These are phyloP conservation scores for Ajuga reptans DNA, from an alignment of 305 asterid species.

Conservation along the genomic window DNA sequence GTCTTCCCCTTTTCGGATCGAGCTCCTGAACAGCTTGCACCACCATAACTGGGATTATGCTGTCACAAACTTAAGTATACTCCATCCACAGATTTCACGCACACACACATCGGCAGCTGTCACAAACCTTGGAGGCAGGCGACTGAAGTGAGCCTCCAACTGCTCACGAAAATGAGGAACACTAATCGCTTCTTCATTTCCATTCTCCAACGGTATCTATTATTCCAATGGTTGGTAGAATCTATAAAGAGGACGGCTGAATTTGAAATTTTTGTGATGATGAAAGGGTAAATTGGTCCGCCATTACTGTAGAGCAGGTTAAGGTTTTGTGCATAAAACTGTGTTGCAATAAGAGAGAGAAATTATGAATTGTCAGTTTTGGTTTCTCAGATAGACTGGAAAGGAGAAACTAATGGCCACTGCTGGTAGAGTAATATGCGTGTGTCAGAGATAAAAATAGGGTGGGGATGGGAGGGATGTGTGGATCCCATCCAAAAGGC, in stretches of 20 bases:
- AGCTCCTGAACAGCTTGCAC: too few species aligned
- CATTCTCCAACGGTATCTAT: slow-evolving; percentile 39
- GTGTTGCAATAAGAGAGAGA: slow-evolving; percentile 25
- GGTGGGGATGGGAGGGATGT: too few species aligned
- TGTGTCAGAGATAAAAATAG: slow-evolving; percentile 20
- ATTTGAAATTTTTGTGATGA: slow-evolving; percentile 8
- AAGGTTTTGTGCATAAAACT: slow-evolving; percentile 18
- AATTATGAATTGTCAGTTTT: slow-evolving; percentile 30
- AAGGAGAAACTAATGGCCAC: too few species aligned
- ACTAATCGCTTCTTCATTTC: slow-evolving; percentile 54
- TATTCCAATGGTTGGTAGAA: slow-evolving; percentile 39
- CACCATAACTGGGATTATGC: too few species aligned
- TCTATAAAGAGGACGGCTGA: slow-evolving; percentile 27
- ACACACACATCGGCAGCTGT: background rate
- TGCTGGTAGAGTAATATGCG: background rate
- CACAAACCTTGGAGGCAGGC: slow-evolving; percentile 73
- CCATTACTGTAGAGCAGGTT: slow-evolving; percentile 33
- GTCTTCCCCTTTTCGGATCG: too few species aligned
- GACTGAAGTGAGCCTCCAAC: slow-evolving; percentile 77
- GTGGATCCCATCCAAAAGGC: too few species aligned
- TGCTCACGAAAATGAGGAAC: slow-evolving; percentile 59
- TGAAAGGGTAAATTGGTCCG: slow-evolving; percentile 32
- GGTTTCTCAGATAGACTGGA: slow-evolving; percentile 22
- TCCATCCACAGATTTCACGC: background rate
- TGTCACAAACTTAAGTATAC: background rate